Percentiles rank a stretch among this genome's conserved stretches.
phyloP scores from a whole-genome alignment of 73 alveolate genomes.

The Symbiodinium natans region DNA sequence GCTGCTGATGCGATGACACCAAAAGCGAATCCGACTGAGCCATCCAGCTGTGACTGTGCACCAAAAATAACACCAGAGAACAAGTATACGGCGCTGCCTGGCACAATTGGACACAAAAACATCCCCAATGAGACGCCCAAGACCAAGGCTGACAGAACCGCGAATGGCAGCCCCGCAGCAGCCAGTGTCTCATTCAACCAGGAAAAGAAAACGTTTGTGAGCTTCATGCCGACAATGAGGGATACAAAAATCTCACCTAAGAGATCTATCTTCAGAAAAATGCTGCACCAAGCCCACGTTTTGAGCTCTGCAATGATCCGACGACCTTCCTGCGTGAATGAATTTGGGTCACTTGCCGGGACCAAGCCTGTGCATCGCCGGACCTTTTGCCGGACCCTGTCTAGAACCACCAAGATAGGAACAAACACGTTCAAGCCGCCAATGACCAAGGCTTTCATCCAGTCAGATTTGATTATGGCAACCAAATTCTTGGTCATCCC shows the following conservation, averaged over 20 bases:
- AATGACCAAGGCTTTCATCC: slow-evolving; percentile 71
- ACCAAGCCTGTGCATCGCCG: slow-evolving; percentile 38
- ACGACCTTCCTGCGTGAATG: slow-evolving; percentile 61
- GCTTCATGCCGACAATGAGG: slow-evolving; percentile 61
- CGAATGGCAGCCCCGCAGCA: slow-evolving; percentile 13
- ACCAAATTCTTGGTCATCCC: slow-evolving; percentile 30
- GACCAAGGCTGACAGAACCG: slow-evolving; percentile 40
- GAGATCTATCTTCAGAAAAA: slow-evolving; percentile 45
- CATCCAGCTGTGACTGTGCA: slow-evolving; percentile 45
- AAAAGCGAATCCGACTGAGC: slow-evolving; percentile 32
- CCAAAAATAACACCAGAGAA: slow-evolving; percentile 75
- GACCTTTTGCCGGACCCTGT: slow-evolving; percentile 24
- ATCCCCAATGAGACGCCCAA: slow-evolving; percentile 39
- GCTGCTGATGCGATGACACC: slow-evolving; percentile 29
- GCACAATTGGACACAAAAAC: slow-evolving; percentile 80
- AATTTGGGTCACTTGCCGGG: background rate
- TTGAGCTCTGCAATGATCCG: slow-evolving; percentile 20
- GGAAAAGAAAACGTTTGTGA: slow-evolving; percentile 71
- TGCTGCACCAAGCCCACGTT: slow-evolving; percentile 73
- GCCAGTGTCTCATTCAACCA: slow-evolving; percentile 78
- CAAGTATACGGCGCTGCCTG: slow-evolving; percentile 81
- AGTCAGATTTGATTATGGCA: slow-evolving; percentile 50
- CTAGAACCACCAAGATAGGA: slow-evolving; percentile 35
- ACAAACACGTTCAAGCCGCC: slow-evolving; percentile 47
- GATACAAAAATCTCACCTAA: slow-evolving; percentile 41